Percentiles rank a stretch among this genome's conserved stretches.
Evolutionary conservation across 805 yeast species (phyloP).

Genomic region (Candida namnaoensis): DNA sequence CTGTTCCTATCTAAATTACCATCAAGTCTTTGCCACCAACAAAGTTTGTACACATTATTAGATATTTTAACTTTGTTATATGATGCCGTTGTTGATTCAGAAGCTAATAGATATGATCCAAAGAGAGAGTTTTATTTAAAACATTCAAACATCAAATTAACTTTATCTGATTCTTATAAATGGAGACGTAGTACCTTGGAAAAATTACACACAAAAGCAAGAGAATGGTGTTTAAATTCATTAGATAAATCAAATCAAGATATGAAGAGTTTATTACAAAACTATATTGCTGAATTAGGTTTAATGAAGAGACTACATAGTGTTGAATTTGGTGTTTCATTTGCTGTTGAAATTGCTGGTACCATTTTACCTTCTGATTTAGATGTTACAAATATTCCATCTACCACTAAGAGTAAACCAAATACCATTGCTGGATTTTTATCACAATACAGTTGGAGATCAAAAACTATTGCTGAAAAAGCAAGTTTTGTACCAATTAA

Average conservation of each 20-base stretch:
- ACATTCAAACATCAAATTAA: slow-evolving; percentile 29
- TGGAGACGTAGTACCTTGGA: slow-evolving; percentile 69
- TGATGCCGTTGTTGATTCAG: slow-evolving; percentile 77
- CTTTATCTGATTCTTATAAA: slow-evolving; percentile 63
- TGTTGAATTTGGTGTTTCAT: slow-evolving; percentile 75
- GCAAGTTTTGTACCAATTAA: slow-evolving; percentile 14
- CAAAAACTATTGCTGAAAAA: slow-evolving; percentile 25
- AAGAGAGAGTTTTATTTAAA: slow-evolving; percentile 50
- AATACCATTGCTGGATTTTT: slow-evolving; percentile 66
- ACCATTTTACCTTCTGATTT: slow-evolving; percentile 56
- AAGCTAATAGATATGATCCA: slow-evolving; percentile 79
- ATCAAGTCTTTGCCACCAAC: slow-evolving; percentile 66
- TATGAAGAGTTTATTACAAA: slow-evolving; percentile 68
- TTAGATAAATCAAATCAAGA: slow-evolving; percentile 59
- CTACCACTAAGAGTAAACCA: slow-evolving; percentile 26
- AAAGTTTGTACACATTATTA: slow-evolving; percentile 66
- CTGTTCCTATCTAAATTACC: slow-evolving; percentile 59
- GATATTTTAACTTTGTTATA: slow-evolving; percentile 75
- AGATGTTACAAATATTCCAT: slow-evolving; percentile 45
- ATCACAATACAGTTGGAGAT: slow-evolving; percentile 71
- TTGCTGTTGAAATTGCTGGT: slow-evolving; percentile 88
- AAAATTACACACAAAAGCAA: slow-evolving; percentile 48
- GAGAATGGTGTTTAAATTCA: slow-evolving; percentile 56
- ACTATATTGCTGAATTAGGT: slow-evolving; percentile 53
- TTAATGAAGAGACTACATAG: slow-evolving; percentile 24